Conservation (phyloP, 1,284 basidiomycete genomes). For the Malassezia pachydermatis region DNA sequence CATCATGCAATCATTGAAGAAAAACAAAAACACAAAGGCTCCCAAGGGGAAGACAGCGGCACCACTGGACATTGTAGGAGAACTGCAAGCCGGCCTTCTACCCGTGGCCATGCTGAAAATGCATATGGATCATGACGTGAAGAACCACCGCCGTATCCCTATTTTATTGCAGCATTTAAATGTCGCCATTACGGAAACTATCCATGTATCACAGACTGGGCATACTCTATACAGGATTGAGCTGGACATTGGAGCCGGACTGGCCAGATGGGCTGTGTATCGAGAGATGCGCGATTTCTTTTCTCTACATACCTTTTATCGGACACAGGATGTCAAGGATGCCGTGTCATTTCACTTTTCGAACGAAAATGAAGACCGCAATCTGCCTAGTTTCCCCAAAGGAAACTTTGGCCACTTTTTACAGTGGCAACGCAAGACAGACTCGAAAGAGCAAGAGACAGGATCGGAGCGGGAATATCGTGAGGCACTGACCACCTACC, state of each 20-base stretch:
- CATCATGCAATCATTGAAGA: too few relatives aligned
- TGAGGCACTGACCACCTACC: constrained; percentile 74
- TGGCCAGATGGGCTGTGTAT: constrained; percentile 82
- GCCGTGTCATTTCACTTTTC: constrained; percentile 26
- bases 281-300: constrained; percentile 86
- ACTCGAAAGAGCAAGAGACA: constrained; percentile 29
- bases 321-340: constrained; percentile 56
- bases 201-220: constrained; percentile 63
- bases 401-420: constrained; percentile 79
- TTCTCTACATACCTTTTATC: constrained; percentile 80
- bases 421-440: constrained; percentile 52
- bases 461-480: constrained; percentile 54
- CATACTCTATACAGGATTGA: constrained; percentile 84
- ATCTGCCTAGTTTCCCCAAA: constrained; percentile 81
- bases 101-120: constrained; percentile 56
- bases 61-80: neutral
- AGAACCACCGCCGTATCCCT: constrained; percentile 69
- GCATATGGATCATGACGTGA: constrained; percentile 85
- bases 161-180: constrained; percentile 75
- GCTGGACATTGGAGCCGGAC: constrained; percentile 93
- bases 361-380: constrained; percentile 51
- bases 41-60: neutral
- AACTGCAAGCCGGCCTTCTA: constrained; percentile 21
- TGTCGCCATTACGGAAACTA: constrained; percentile 71
- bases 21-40: too few relatives aligned